Evolutionary conservation across 441 rosid species (phyloP), one percentile per base, ranked within the genome.

Genomic region (Raphanus hybrid): DNA sequence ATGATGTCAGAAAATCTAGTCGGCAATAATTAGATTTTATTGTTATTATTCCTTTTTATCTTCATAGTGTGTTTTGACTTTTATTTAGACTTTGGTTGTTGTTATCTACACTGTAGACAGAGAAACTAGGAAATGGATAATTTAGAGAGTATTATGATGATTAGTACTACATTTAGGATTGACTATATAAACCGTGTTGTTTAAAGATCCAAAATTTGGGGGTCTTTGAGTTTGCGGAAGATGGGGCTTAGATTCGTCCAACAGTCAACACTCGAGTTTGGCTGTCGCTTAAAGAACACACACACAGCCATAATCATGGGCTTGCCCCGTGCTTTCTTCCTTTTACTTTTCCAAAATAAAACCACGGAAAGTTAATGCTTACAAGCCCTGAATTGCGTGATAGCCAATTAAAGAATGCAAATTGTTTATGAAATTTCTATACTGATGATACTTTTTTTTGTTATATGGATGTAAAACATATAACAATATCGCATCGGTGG

Each of bases 401-500:
- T 55, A 7, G 60, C 11, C 11, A 8, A 18, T 3, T 55, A 55
- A 55, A 55, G 27, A 55, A 55, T 8, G 60, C 2, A 6, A 52
- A 15, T 52, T 52, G 18, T 48, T 48, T 48, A 4, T 12, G 0
- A n/a, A 50, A 50, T 14, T 50, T 50, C 8, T 50, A 14, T 50
- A 50, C 4, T 11, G 6, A 45, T 45, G 52, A 16, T 16, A 16
- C 18, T 16, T 16, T 16, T 16, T 16, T 16, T 16, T 16, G 18
- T 16, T 16, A 16, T 16, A 16, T 16, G 18, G 18, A 16, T 16
- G 18, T 16, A 16, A 16, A 16, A 16, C 18, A 16, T 16, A 16
- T 16, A 16, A 16, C 18, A 16, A 16, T 16, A 16, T 16, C 18
- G 18, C 18, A 87, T 76, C 0, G 93, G 92, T 0, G 74, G 67